Conservation (phyloP, 2,329 filamentous ascomycete genomes). For the Stemphylium vesicarium region DNA sequence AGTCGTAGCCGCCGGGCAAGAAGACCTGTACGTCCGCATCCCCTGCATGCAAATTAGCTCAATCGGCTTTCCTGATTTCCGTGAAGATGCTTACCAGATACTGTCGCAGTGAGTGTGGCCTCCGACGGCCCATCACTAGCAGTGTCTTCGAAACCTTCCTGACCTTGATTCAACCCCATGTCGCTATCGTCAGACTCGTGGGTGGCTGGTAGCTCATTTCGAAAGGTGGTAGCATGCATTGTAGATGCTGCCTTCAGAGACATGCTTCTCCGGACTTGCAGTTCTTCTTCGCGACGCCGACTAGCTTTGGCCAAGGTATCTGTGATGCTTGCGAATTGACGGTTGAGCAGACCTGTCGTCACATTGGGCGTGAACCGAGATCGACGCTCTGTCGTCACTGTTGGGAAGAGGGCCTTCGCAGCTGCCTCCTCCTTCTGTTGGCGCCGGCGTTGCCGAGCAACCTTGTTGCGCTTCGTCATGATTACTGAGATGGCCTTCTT, state of each 20-base stretch:
- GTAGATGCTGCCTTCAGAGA: background rate
- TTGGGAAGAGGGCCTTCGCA: too few species aligned
- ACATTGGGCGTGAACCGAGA: background rate
- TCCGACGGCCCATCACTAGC: too few species aligned
- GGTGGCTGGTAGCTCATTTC: background rate
- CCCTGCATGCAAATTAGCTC: too few species aligned
- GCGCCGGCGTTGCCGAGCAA: too few species aligned
- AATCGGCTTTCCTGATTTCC: too few species aligned
- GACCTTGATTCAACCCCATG: too few species aligned
- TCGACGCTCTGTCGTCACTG: background rate
- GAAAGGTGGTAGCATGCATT: background rate
- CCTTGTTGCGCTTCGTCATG: background rate
- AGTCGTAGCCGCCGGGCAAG: background rate
- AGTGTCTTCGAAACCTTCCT: too few species aligned
- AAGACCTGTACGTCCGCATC: background rate
- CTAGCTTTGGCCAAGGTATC: constrained; percentile 22
- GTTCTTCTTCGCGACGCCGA: constrained; percentile 18
- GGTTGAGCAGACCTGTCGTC: constrained; percentile 14
- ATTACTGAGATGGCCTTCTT: background rate
- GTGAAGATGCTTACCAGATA: too few species aligned
- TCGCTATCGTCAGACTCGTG: background rate
- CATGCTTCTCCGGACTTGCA: constrained; percentile 1
- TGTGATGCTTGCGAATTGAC: constrained; percentile 26
- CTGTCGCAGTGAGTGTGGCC: too few species aligned
- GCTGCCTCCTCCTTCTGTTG: background rate